A percentile compares a stretch with the other conserved stretches of the same genome.
These are phyloP conservation scores for Aspergillus sclerotiicarbonarius DNA, from an alignment of 495 filamentous ascomycete genomes.

Conservation along the genomic window DNA sequence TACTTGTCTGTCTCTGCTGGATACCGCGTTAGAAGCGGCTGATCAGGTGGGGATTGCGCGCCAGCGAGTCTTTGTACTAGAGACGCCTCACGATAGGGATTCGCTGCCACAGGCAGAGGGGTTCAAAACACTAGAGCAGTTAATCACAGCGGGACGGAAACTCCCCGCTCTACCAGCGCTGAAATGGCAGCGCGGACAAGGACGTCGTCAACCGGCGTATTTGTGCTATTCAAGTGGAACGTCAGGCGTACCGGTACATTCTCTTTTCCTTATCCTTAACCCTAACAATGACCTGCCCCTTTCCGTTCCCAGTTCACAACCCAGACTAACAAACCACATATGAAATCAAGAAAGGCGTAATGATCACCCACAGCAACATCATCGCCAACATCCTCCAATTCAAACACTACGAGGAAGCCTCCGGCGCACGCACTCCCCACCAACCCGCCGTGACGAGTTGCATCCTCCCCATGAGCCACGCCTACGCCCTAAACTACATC, in stretches of 20 bases:
- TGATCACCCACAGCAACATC: slow-evolving; percentile 15
- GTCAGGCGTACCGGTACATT: slow-evolving; percentile 15
- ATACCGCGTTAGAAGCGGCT: slow-evolving; percentile 4
- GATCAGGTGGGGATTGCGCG: slow-evolving; percentile 6
- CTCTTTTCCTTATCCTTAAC: too few species aligned
- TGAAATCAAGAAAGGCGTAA: slow-evolving; percentile 8
- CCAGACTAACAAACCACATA: background rate
- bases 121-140: slow-evolving; percentile 11
- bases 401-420: background rate
- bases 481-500: slow-evolving; percentile 8
- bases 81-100: slow-evolving; percentile 1
- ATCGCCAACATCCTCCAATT: slow-evolving; percentile 13
- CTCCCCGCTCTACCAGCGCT: slow-evolving; percentile 7
- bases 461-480: slow-evolving; percentile 13
- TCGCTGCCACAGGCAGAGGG: too few species aligned
- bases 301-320: too few species aligned
- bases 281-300: too few species aligned
- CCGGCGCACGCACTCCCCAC: background rate
- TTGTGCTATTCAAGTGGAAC: slow-evolving; percentile 18
- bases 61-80: slow-evolving; percentile 7
- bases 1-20: slow-evolving; percentile 13
- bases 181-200: slow-evolving; percentile 9
- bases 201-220: slow-evolving; percentile 12
- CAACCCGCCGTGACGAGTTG: slow-evolving; percentile 8
- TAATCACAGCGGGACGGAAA: slow-evolving; percentile 6